phyloP scores from a whole-genome alignment of 129 eudicot species.

The Arctium lappa region DNA sequence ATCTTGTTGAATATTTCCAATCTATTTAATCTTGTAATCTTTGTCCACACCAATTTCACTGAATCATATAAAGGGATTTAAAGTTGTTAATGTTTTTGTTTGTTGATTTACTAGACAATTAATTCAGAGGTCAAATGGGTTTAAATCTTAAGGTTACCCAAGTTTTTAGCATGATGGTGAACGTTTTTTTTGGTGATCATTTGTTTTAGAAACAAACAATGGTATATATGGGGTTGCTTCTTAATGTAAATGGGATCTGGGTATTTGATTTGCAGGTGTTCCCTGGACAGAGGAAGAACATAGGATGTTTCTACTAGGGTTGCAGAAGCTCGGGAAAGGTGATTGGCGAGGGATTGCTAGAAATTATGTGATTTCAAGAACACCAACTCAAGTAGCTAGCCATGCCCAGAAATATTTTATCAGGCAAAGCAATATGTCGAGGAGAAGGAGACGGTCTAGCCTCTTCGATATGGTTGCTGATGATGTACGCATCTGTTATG shows the following conservation, averaged over 20 bases:
- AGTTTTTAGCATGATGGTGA: too few species aligned
- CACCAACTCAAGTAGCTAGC: slow-evolving; percentile 73
- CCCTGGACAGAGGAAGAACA: slow-evolving; percentile 86
- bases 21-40: background rate
- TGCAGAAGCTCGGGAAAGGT: slow-evolving; percentile 80
- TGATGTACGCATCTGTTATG: slow-evolving; percentile 38
- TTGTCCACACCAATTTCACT: background rate
- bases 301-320: slow-evolving; percentile 63
- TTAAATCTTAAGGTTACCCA: too few species aligned
- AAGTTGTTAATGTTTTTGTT: too few species aligned
- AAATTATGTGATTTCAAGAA: slow-evolving; percentile 62
- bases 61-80: too few species aligned
- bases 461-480: slow-evolving; percentile 60
- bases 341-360: slow-evolving; percentile 80
- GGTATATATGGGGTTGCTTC: background rate
- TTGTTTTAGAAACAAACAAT: background rate
- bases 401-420: slow-evolving; percentile 76
- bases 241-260: background rate
- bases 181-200: too few species aligned
- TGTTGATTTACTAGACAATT: too few species aligned
- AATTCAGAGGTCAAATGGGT: too few species aligned
- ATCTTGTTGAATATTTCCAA: background rate
- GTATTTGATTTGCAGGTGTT: slow-evolving; percentile 39
- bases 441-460: slow-evolving; percentile 71
- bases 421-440: slow-evolving; percentile 56